Evolutionary conservation across 176 grass and related monocot genomes (phyloP).

Genomic region (Chloris gayana): DNA sequence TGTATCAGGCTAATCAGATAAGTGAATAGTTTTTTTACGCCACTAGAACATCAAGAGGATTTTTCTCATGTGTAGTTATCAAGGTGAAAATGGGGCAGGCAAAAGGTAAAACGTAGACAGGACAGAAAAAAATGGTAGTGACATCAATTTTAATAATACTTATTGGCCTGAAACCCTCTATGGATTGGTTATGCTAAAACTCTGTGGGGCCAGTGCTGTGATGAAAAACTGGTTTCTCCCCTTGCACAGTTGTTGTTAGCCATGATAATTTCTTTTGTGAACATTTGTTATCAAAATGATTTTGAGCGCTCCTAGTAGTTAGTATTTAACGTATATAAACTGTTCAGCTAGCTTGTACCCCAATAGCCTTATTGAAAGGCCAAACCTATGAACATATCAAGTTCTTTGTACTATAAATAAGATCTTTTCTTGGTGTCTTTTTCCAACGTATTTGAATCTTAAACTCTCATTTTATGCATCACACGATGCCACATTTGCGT

Average conservation of each 20-base stretch:
- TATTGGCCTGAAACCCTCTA: background rate
- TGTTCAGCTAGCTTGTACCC: too few relatives aligned
- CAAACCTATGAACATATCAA: background rate
- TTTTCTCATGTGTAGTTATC: constrained; percentile 7
- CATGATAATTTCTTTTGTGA: background rate
- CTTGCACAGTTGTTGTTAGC: background rate
- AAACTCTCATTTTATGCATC: background rate
- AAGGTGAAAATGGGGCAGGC: background rate
- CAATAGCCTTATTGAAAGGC: background rate
- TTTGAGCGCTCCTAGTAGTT: background rate
- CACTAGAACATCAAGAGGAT: background rate
- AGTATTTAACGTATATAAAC: too few relatives aligned
- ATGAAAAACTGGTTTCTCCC: background rate
- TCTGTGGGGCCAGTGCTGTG: background rate
- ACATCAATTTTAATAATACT: background rate
- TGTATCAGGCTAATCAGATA: background rate
- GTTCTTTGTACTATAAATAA: background rate
- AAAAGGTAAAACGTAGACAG: background rate
- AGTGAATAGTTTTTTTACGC: background rate
- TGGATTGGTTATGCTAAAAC: background rate
- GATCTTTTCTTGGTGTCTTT: background rate
- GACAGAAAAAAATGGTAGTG: too few relatives aligned
- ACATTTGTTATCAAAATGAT: background rate
- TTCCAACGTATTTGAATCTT: background rate
- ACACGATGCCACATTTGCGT: background rate